These are phyloP conservation scores for Holtermannia corniformis DNA, from an alignment of 768 basidiomycete genomes.

Conservation along the genomic window DNA sequence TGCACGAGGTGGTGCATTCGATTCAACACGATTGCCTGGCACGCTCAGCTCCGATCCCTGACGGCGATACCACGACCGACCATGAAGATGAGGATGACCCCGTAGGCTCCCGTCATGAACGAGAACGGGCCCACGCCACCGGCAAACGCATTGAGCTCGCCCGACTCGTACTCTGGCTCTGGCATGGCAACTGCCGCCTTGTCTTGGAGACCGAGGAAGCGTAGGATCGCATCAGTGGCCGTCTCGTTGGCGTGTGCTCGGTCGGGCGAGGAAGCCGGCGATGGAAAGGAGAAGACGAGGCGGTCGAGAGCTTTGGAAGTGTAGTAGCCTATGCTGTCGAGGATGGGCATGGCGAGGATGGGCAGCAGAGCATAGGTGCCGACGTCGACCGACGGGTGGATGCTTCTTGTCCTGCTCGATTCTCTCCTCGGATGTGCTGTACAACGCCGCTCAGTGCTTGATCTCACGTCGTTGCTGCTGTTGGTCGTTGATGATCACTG, in stretches of 20 bases:
- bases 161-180: conserved; percentile 20
- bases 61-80: conserved; percentile 10
- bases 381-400: too few relatives aligned
- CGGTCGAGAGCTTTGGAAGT: conserved; percentile 24
- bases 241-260: not conserved
- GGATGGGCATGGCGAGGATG: conserved; percentile 19
- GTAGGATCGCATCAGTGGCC: not conserved
- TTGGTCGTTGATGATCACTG: too few relatives aligned
- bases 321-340: conserved; percentile 19
- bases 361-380: too few relatives aligned
- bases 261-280: conserved; percentile 13
- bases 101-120: conserved; percentile 34
- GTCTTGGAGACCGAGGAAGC: not conserved
- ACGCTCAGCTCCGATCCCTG: not conserved
- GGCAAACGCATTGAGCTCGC: conserved; percentile 29
- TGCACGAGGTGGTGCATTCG: conserved; percentile 36
- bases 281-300: conserved; percentile 30
- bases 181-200: not conserved
- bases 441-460: too few relatives aligned
- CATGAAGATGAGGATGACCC: conserved; percentile 32
- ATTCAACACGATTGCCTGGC: conserved; percentile 30
- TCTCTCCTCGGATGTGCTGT: too few relatives aligned
- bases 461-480: too few relatives aligned
- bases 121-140: conserved; percentile 31
- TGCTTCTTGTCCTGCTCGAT: too few relatives aligned